A percentile compares a stretch with the other conserved stretches of the same genome.
These are phyloP conservation scores for Linanthus parryae DNA, from an alignment of 148 eudicot species.

Conservation along the genomic window DNA sequence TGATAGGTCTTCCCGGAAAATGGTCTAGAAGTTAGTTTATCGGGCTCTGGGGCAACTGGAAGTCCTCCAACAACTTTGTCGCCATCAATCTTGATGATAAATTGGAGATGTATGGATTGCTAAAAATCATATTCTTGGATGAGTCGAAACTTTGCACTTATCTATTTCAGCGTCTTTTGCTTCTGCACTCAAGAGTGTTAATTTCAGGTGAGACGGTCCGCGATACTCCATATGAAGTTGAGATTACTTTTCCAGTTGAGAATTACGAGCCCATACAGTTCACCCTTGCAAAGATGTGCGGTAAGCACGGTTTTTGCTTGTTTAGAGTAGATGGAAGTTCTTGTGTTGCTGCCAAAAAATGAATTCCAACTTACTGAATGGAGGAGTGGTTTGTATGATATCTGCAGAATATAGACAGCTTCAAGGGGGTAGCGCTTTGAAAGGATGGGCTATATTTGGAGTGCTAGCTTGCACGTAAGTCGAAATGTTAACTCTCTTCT, in stretches of 20 bases:
- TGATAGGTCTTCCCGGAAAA: conserved; percentile 59
- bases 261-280: conserved; percentile 68
- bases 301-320: conserved; percentile 29
- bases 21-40: conserved; percentile 70
- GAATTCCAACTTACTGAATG: too few relatives aligned
- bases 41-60: conserved; percentile 82
- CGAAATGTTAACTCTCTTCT: conserved; percentile 2
- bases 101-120: conserved; percentile 74
- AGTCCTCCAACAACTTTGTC: conserved; percentile 81
- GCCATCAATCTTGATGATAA: conserved; percentile 57
- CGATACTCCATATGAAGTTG: conserved; percentile 67
- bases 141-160: too few relatives aligned
- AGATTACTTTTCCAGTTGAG: conserved; percentile 67
- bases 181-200: conserved; percentile 8
- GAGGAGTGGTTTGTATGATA: too few relatives aligned
- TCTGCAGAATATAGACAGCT: conserved; percentile 54
- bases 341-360: background rate
- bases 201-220: conserved; percentile 52
- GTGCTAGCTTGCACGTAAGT: conserved; percentile 69
- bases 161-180: background rate
- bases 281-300: conserved; percentile 73
- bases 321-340: background rate
- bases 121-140: background rate
- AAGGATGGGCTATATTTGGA: conserved; percentile 93
- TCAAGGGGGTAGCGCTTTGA: conserved; percentile 36